These are phyloP conservation scores for Solanum sejunctum DNA, from an alignment of 257 asterid species.

Conservation along the genomic window DNA sequence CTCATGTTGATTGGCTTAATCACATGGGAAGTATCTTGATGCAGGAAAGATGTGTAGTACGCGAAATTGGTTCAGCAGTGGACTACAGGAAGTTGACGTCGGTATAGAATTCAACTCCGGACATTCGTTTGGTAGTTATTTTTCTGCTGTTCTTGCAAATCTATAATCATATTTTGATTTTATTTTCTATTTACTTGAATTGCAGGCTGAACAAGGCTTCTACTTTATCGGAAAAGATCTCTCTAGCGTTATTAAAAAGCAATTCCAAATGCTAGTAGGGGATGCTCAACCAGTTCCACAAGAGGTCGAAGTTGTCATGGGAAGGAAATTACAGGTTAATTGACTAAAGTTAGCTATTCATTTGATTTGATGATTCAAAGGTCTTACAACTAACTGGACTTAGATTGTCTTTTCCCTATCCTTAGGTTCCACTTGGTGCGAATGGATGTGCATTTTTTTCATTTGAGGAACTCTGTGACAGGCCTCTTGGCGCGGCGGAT, in stretches of 20 bases:
- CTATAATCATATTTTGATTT: neutral
- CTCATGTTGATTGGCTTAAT: neutral
- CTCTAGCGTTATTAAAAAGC: constrained; percentile 46
- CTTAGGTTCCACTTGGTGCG: constrained; percentile 76
- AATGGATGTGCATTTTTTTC: constrained; percentile 81
- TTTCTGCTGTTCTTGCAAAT: neutral
- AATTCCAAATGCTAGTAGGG: constrained; percentile 57
- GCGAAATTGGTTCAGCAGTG: constrained; percentile 75
- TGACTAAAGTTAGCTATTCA: neutral
- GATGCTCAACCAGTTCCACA: constrained; percentile 46
- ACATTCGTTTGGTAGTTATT: neutral
- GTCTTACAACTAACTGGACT: neutral
- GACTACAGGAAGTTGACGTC: constrained; percentile 86
- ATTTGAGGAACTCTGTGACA: constrained; percentile 81
- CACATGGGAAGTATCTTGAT: constrained; percentile 10
- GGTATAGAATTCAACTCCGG: constrained; percentile 19
- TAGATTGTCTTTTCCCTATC: neutral
- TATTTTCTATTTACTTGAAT: constrained; percentile 3
- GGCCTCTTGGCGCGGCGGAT: constrained; percentile 99
- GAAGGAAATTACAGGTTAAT: constrained; percentile 69
- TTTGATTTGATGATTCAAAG: neutral
- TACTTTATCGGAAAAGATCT: constrained; percentile 51
- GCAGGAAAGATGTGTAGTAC: constrained; percentile 83
- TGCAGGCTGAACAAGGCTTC: constrained; percentile 69
- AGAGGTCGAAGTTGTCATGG: constrained; percentile 91